Conservation (phyloP, 2,329 filamentous ascomycete genomes). For the Tothia fuscella region DNA sequence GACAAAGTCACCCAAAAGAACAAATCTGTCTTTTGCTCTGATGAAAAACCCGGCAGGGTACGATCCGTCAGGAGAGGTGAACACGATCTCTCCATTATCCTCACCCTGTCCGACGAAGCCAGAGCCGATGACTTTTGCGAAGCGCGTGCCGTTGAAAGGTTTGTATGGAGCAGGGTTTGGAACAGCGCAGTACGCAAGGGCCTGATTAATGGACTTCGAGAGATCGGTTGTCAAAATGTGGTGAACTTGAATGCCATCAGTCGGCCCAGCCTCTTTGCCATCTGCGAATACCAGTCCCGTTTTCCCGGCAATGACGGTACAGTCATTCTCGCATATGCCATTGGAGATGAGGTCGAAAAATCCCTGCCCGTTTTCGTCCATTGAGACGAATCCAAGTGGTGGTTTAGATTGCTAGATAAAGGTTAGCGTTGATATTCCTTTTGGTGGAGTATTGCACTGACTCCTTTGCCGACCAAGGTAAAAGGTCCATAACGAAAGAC, state of each 20-base stretch:
- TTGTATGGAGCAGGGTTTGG: neutral
- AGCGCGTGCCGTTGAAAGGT: neutral
- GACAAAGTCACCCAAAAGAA: neutral
- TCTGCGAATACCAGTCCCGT: neutral
- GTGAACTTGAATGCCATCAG: constrained; percentile 2
- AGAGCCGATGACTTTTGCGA: neutral
- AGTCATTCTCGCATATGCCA: neutral
- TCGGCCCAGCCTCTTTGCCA: neutral
- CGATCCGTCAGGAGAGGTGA: neutral
- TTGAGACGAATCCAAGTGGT: neutral
- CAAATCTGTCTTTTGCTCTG: neutral
- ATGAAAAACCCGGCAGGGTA: neutral
- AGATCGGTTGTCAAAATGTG: constrained; percentile 1
- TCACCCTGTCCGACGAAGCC: constrained; percentile 1
- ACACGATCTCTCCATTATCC: neutral
- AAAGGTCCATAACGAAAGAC: neutral
- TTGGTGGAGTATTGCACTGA: too few species aligned
- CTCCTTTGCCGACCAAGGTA: neutral
- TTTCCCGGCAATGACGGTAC: constrained; percentile 1
- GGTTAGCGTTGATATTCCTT: neutral
- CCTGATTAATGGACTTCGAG: too few species aligned
- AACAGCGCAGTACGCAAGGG: too few species aligned
- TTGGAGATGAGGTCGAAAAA: neutral
- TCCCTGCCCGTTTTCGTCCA: constrained; percentile 2
- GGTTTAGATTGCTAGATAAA: neutral